A percentile compares a stretch with the other conserved stretches of the same genome.
Conservation (phyloP, 2,329 filamentous ascomycete species). For the Claviceps africana region DNA sequence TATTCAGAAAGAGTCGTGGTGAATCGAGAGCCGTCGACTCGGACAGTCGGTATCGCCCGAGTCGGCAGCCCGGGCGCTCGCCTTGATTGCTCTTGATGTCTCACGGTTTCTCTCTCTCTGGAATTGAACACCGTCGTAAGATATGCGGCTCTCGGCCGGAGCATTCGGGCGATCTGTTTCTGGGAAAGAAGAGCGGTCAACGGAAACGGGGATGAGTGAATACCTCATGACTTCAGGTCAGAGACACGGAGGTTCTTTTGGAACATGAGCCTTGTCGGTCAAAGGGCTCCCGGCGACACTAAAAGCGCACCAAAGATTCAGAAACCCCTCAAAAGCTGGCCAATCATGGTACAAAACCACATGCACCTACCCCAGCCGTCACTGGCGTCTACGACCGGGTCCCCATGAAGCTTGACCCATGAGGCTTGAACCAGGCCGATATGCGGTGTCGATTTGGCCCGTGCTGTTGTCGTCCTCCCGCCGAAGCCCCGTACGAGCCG, state of each 20-base stretch:
- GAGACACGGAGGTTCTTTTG: background rate
- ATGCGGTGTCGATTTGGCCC: too few species aligned
- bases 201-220: background rate
- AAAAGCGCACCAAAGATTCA: background rate
- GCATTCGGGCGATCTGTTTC: background rate
- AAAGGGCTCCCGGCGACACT: background rate
- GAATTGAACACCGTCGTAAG: too few species aligned
- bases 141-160: background rate
- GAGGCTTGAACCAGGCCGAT: too few species aligned
- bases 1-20: too few species aligned
- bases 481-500: too few species aligned
- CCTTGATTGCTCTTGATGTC: too few species aligned
- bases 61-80: too few species aligned
- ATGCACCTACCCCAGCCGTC: conserved; percentile 2
- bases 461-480: background rate
- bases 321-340: conserved; percentile 1
- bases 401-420: too few species aligned
- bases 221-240: background rate
- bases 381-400: background rate
- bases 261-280: background rate
- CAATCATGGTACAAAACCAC: conserved; percentile 11
- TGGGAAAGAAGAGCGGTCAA: background rate
- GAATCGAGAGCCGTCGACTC: too few species aligned
- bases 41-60: too few species aligned
- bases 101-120: too few species aligned